Evolutionary conservation across 2,329 filamentous ascomycete species (phyloP), one percentile per base, ranked within the genome.

Genomic region (Xylaria sp.): DNA sequence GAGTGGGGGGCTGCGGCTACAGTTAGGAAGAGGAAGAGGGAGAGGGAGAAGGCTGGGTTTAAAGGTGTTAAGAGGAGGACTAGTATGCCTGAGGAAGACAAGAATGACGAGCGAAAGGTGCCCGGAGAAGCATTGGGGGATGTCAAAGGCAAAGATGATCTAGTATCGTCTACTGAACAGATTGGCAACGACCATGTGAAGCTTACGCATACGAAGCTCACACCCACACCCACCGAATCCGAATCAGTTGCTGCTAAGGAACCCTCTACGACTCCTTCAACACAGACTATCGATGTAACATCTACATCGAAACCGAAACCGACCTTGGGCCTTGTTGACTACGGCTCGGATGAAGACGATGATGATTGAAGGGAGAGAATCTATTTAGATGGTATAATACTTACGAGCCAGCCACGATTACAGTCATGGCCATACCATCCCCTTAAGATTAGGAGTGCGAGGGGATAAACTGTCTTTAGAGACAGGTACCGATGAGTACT

Each of bases 271-370:
- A 57, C 56, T 7, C 65, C 67, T 50, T 53, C 70, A 33, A 38
- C 47, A 9, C 64, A 58, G 9, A 20, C 62, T 22, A 51, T 7
- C 1, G 17, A 27, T 31, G 4, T 39, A 3, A 56, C 59, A 17
- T 42, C 65, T 22, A 79, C 78, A 3, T 22, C 61, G 20, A 67
- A 62, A 63, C 68, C 78, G 2, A 74, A 76, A 33, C 66, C 66
- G 31, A 22, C 42, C 7, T 58, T 82, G 51, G 81, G 81, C 0
- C 73, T 89, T 44, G 86, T 88, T 13, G 82, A 81, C 64, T 89
- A 89, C 69, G 86, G 83, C 5, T 89, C 86, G 1, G 86, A 87
- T 51, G 80, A 82, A 22, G 83, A 85, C 42, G 83, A 82, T 20
- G 83, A 85, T 49, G 83, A 85, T 25, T 57, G 22, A 33, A 29